Evolutionary conservation across 2,329 filamentous ascomycete genomes (phyloP).

Genomic region (Penicillium sp.): DNA sequence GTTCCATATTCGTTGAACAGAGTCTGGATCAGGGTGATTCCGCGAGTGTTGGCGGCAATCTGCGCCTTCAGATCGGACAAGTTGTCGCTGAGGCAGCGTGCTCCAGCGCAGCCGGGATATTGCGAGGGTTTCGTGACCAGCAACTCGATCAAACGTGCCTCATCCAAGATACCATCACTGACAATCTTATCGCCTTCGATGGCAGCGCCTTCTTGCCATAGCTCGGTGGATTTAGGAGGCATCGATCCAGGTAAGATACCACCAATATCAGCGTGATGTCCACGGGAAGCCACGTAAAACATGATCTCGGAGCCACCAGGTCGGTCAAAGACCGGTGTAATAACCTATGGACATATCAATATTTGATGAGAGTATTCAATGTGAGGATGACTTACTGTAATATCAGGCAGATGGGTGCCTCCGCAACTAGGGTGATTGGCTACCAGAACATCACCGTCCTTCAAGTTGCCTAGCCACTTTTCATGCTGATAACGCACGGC

Average conservation of each 20-base stretch:
- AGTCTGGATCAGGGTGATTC: slow-evolving; percentile 71
- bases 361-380: neutral
- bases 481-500: slow-evolving; percentile 74
- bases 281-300: slow-evolving; percentile 77
- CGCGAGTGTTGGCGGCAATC: slow-evolving; percentile 81
- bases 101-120: slow-evolving; percentile 73
- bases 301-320: slow-evolving; percentile 64
- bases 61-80: slow-evolving; percentile 84
- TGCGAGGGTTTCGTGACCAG: slow-evolving; percentile 71
- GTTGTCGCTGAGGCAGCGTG: slow-evolving; percentile 76
- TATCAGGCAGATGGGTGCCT: slow-evolving; percentile 79
- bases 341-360: slow-evolving; percentile 40
- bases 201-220: slow-evolving; percentile 49
- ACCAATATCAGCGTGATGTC: slow-evolving; percentile 81
- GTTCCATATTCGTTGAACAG: slow-evolving; percentile 77
- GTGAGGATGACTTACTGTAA: slow-evolving; percentile 56
- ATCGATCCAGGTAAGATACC: slow-evolving; percentile 79
- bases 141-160: slow-evolving; percentile 68
- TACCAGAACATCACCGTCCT: slow-evolving; percentile 76
- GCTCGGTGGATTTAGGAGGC: slow-evolving; percentile 58
- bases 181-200: slow-evolving; percentile 61
- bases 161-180: slow-evolving; percentile 72
- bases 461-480: slow-evolving; percentile 75
- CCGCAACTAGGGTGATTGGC: slow-evolving; percentile 83
- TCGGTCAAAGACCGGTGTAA: slow-evolving; percentile 72